Evolutionary conservation across 2,329 filamentous ascomycete species (phyloP), one percentile per base, ranked within the genome.

Genomic region (Lasiodiplodia hormozganensis): DNA sequence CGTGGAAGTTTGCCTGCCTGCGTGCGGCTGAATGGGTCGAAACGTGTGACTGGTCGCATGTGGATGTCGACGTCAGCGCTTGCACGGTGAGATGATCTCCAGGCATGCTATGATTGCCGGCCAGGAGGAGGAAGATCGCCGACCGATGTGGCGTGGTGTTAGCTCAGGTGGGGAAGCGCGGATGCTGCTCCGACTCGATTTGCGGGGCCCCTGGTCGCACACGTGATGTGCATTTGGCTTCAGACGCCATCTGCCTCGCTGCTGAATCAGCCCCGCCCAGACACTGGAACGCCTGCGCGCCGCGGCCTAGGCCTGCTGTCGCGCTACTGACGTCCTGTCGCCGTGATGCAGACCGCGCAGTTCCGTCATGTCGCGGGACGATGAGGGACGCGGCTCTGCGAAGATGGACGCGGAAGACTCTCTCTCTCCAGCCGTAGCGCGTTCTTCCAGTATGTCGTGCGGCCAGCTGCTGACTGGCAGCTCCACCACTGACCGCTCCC

Each of bases 321-420:
- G 58, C 58, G 11, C 21, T 23, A 28, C 40, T 43, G 36, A 47
- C 18, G 23, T 25, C 56, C 56, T 34, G 40, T 43, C 58, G 58
- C 58, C 58, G 58, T 51, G 58, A 62, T 62, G 58, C 58, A 47
- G 58, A 62, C n/a, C 25, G 40, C 18, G n/a, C 25, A 49, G 58
- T 34, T 40, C 36, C 58, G 58, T 25, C 58, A 40, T 49, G 58
- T 49, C 58, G 58, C 58, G 58, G 40, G 47, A 12, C 58, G 23
- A 62, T 62, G 57, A 58, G 36, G 25, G 36, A 21, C 25, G 51
- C 51, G 51, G 53, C 53, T 56, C 53, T 21, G 28, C 57, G 38
- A 47, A n/a, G 16, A 60, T 60, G 57, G 54, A 58, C 7, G 54
- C 54, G 54, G 54, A 58, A 25, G 54, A 23, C 25, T 14, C 38